Evolutionary conservation across 2,329 filamentous ascomycete species (phyloP), one percentile per base, ranked within the genome.

Genomic region (Amauroascus verrucosus): DNA sequence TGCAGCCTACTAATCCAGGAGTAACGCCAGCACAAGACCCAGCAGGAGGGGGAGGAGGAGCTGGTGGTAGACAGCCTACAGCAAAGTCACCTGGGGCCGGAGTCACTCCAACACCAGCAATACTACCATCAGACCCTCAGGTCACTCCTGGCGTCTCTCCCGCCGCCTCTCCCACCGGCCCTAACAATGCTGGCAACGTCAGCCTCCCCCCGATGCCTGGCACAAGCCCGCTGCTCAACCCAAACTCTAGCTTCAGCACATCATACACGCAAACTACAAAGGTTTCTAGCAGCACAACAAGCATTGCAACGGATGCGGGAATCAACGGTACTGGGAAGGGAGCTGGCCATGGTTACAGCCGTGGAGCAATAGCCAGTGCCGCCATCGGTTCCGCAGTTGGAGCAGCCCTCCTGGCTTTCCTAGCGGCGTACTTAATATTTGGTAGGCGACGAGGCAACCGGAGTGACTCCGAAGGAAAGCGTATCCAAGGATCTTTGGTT

Each of bases 311-410:
- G 37, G 46, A 30, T 38, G 56, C 44, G 46, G 13, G 50, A 16
- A 46, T 46, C 35, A 38, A n/a, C 35, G n/a, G n/a, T n/a, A 2
- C 3, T 38, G n/a, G 14, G n/a, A 30, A 7, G 8, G 38, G 24
- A 20, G 30, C 56, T n/a, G 22, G 33, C 16, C 30, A 18, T n/a
- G 51, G 51, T 22, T n/a, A 18, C 14, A 48, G 44, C 22, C 43
- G 26, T 30, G 33, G 35, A 11, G 7, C 22, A 30, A 56, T 65
- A 32, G 62, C 61, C 11, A 62, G 64, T 1, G 60, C 59, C 0
- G 58, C 64, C 46, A 59, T 64, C 9, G 64, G 63, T 1, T 58
- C 59, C 32, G 55, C 65, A 28, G 26, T 58, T 28, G 64, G 58
- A 1, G 60, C 54, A 2, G 58, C 57, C 6, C 45, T 64, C 7